A percentile compares a stretch with the other conserved stretches of the same genome.
These are phyloP conservation scores for Mucor plumbeus DNA, from an alignment of 371 early-diverging fungal species.

Conservation along the genomic window DNA sequence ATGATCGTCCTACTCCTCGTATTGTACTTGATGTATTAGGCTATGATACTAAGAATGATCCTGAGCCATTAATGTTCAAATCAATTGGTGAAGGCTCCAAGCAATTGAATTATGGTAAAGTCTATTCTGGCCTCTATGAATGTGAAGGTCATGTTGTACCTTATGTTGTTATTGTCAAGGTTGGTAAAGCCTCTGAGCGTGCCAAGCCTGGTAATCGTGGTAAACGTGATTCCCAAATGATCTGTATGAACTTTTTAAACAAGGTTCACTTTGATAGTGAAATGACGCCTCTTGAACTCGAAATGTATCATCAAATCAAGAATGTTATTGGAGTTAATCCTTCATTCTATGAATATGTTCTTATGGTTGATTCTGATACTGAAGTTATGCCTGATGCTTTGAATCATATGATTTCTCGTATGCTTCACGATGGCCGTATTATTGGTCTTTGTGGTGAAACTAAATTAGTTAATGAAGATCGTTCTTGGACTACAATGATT, in stretches of 20 bases:
- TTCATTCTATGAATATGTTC: constrained; percentile 87
- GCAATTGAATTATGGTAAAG: constrained; percentile 96
- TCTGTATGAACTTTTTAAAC: constrained; percentile 98
- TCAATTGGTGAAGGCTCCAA: constrained; percentile 91
- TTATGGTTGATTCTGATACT: constrained; percentile 98
- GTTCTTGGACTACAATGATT: constrained; percentile 96
- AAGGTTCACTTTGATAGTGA: constrained; percentile 94
- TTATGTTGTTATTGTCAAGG: constrained; percentile 95
- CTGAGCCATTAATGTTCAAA: constrained; percentile 92
- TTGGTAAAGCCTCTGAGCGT: constrained; percentile 82
- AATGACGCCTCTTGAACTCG: constrained; percentile 93
- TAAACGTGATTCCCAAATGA: constrained; percentile 99
- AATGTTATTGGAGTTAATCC: constrained; percentile 91
- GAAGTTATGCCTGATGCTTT: constrained; percentile 86
- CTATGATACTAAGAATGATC: constrained; percentile 85
- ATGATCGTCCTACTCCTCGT: constrained; percentile 96
- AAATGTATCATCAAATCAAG: constrained; percentile 93
- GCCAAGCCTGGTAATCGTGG: constrained; percentile 97
- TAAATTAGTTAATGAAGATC: constrained; percentile 84
- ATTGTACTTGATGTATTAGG: constrained; percentile 96
- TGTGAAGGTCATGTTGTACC: constrained; percentile 90
- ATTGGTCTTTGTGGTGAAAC: constrained; percentile 96
- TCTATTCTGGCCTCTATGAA: constrained; percentile 97
- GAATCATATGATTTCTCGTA: constrained; percentile 83
- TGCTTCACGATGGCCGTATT: constrained; percentile 89